Evolutionary conservation across 257 asterid species (phyloP).

Genomic region (Fraxinus excelsior): DNA sequence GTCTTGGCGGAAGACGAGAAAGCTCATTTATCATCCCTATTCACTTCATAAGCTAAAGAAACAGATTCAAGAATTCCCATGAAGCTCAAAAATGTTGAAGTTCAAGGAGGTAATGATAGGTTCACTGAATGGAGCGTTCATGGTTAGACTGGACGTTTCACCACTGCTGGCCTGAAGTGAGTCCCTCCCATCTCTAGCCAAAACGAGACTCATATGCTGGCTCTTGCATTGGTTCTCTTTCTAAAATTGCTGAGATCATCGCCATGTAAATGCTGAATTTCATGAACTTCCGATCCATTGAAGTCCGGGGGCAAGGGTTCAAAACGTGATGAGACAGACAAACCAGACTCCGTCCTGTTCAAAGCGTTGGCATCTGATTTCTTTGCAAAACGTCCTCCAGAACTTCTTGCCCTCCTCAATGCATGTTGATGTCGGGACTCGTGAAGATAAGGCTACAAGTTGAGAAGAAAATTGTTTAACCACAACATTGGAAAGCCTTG

Average conservation of each 20-base stretch:
- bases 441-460: slow-evolving; percentile 75
- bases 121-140: slow-evolving; percentile 33
- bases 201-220: slow-evolving; percentile 27
- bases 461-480: neutral
- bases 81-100: neutral
- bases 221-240: slow-evolving; percentile 41
- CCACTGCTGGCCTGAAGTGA: slow-evolving; percentile 31
- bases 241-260: slow-evolving; percentile 32
- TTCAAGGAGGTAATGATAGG: neutral
- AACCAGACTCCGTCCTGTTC: slow-evolving; percentile 41
- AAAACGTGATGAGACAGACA: slow-evolving; percentile 33
- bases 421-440: slow-evolving; percentile 96
- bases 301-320: slow-evolving; percentile 34
- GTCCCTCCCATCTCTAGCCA: slow-evolving; percentile 26
- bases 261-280: slow-evolving; percentile 25
- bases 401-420: slow-evolving; percentile 73
- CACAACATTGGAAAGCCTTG: neutral
- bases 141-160: slow-evolving; percentile 25
- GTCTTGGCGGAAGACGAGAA: neutral
- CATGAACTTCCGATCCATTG: slow-evolving; percentile 28
- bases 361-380: slow-evolving; percentile 45
- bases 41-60: neutral
- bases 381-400: slow-evolving; percentile 89
- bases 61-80: neutral
- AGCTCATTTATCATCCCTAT: neutral